Evolutionary conservation across 495 filamentous ascomycete genomes (phyloP).

Genomic region (Lasiosphaeria hispida): DNA sequence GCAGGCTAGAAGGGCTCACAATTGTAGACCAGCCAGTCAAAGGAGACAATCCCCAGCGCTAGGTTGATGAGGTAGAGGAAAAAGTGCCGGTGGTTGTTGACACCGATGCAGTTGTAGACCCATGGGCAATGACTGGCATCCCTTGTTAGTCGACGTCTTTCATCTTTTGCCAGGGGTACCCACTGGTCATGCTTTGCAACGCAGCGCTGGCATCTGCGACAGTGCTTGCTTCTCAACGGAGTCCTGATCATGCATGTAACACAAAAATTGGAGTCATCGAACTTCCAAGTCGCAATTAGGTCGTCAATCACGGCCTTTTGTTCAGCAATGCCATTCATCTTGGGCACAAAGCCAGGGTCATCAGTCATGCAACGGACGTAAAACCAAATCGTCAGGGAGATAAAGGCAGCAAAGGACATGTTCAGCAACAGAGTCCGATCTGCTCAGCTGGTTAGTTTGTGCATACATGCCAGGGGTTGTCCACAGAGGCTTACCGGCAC

Average conservation of each 20-base stretch:
- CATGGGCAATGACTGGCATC: conserved; percentile 89
- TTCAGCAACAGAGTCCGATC: conserved; percentile 66
- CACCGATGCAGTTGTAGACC: conserved; percentile 93
- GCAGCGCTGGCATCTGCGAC: conserved; percentile 83
- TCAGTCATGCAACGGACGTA: conserved; percentile 79
- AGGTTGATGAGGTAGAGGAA: conserved; percentile 80
- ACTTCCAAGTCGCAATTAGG: conserved; percentile 77
- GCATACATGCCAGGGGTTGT: background rate
- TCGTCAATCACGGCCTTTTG: conserved; percentile 86
- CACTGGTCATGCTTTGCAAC: conserved; percentile 97
- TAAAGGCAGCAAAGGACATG: conserved; percentile 64
- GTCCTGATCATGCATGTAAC: conserved; percentile 88
- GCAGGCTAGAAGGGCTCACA: conserved; percentile 30
- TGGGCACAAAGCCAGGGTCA: conserved; percentile 94
- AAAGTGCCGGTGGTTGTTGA: conserved; percentile 95
- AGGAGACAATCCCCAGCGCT: conserved; percentile 68
- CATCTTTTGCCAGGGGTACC: conserved; percentile 33
- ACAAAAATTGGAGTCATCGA: conserved; percentile 92
- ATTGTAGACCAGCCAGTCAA: conserved; percentile 47
- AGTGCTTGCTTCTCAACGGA: conserved; percentile 93
- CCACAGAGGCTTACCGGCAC: conserved; percentile 21
- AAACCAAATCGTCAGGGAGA: conserved; percentile 72
- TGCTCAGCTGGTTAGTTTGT: conserved; percentile 16
- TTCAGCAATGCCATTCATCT: conserved; percentile 78
- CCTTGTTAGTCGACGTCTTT: conserved; percentile 39